Evolutionary conservation across 768 basidiomycete species (phyloP).

Genomic region (Cystobasidium ongulense): DNA sequence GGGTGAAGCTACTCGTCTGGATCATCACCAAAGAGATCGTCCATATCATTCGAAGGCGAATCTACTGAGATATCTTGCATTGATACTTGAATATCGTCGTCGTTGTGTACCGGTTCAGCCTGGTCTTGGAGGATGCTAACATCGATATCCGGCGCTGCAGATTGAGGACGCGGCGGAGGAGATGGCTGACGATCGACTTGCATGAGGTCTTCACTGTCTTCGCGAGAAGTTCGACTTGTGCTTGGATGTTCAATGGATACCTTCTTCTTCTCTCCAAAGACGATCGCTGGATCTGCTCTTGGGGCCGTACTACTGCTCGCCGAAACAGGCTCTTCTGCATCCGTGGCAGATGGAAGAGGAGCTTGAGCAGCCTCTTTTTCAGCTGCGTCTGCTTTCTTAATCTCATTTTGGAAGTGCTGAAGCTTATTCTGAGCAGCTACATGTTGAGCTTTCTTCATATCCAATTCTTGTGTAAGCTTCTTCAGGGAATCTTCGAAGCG

Average conservation of each 20-base stretch:
- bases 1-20: background rate
- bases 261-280: conserved; percentile 16
- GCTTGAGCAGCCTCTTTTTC: conserved; percentile 10
- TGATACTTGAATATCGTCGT: background rate
- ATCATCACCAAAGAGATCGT: conserved; percentile 7
- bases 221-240: background rate
- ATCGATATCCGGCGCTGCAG: background rate
- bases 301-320: background rate
- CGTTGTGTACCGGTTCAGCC: background rate
- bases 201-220: background rate
- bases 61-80: background rate
- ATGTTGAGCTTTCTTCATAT: conserved; percentile 65
- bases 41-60: background rate
- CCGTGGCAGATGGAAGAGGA: background rate
- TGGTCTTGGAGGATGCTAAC: background rate
- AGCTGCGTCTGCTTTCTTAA: conserved; percentile 27
- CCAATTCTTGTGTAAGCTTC: conserved; percentile 76
- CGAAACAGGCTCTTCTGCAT: background rate
- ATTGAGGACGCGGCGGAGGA: background rate
- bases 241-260: background rate
- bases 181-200: background rate
- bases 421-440: conserved; percentile 29
- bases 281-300: background rate
- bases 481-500: conserved; percentile 87
- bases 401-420: conserved; percentile 18